Evolutionary conservation across 352 stramenopile genomes (phyloP), one percentile per base, ranked within the genome.

Genomic region (Phytopythium boreale): DNA sequence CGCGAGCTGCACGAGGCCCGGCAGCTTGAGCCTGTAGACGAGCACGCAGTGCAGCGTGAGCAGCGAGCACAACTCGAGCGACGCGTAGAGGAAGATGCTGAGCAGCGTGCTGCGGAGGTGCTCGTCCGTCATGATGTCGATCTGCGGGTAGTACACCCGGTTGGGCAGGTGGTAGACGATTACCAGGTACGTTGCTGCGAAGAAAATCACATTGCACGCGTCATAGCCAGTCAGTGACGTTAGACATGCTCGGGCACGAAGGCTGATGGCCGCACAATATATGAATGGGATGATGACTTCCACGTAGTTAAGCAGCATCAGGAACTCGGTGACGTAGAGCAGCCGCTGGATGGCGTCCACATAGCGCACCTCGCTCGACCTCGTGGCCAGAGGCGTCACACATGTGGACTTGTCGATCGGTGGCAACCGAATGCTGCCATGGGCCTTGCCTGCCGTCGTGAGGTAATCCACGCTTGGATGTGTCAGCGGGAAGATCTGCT

Each of bases 291-390:
- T 64, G n/a, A 74, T 67, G 6, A 79, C 70, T 37, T 82, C 74
- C 2, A 77, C 67, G 29, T 72, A 80, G 55, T 84, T 78, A 43
- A 76, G 62, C 50, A 82, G 59, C 19, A 82, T 27, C 10, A 81
- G 36, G 17, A 79, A 85, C 66, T 82, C 74, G 3, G 77, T 75
- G 39, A 81, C 61, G 36, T 85, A 77, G 14, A 85, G 63, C 31
- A 80, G 37, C 34, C 56, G 24, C 6, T 19, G 51, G 56, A 57
- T 79, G 71, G 4, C 47, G 27, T 53, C 9, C 9, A 29, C n/a
- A 4, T 10, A 53, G 5, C 22, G n/a, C 27, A 7, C 6, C 8
- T 53, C 14, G 22, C 27, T n/a, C 44, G 19, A 39, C 34, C 34
- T 7, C 10, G 10, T 14, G 31, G 8, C 31, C 8, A 36, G 8